Conservation (phyloP, 2,329 filamentous ascomycete species). For the Chaetomium globosum region DNA sequence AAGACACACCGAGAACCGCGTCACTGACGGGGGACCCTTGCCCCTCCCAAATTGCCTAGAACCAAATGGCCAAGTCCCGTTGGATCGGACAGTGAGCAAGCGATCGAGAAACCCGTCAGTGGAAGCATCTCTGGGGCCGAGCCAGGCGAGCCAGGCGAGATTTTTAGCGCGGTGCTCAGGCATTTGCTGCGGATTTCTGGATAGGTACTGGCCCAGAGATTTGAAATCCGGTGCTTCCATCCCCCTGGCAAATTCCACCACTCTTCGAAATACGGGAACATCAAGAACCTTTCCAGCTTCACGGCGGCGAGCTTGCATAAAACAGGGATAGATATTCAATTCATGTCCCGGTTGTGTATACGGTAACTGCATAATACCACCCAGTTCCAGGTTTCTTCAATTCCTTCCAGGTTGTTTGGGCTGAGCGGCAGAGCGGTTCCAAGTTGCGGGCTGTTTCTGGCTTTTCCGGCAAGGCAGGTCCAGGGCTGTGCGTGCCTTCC, state of each 20-base stretch:
- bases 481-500: slow-evolving; percentile 21
- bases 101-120: slow-evolving; percentile 14
- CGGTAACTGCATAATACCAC: neutral
- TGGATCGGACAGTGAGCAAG: slow-evolving; percentile 18
- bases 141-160: neutral
- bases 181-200: slow-evolving; percentile 4
- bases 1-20: slow-evolving; percentile 27
- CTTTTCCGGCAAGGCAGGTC: neutral
- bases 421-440: slow-evolving; percentile 1
- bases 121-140: slow-evolving; percentile 4
- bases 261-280: slow-evolving; percentile 10
- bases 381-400: neutral
- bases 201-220: slow-evolving; percentile 16
- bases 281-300: neutral
- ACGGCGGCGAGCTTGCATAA: neutral
- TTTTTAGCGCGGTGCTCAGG: slow-evolving; percentile 12
- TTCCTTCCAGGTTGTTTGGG: neutral
- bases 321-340: slow-evolving; percentile 1
- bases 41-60: slow-evolving; percentile 22
- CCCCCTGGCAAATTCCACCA: slow-evolving; percentile 3
- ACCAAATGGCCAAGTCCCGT: slow-evolving; percentile 17
- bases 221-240: slow-evolving; percentile 7
- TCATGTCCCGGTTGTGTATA: neutral
- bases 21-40: slow-evolving; percentile 17
- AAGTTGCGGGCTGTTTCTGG: neutral